Conservation (phyloP, 495 filamentous ascomycete species). For the Neurospora discreta region DNA sequence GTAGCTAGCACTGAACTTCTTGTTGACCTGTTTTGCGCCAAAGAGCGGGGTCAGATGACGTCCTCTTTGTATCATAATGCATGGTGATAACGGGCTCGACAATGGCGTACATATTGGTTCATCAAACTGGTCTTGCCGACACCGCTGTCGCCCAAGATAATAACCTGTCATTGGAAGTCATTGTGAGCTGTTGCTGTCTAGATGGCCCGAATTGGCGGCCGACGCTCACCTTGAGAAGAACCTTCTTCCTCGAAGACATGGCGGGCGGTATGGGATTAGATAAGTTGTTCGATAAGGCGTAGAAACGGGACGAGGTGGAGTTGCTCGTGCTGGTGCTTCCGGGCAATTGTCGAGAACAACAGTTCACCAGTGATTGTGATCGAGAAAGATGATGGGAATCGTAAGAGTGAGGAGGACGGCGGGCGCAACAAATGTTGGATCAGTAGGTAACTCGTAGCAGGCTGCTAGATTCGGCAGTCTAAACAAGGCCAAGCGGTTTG, state of each 20-base stretch:
- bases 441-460: neutral
- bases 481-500: conserved; percentile 2
- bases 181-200: neutral
- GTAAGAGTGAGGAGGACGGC: neutral
- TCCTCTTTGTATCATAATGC: neutral
- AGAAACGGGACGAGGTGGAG: neutral
- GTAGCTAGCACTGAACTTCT: conserved; percentile 99
- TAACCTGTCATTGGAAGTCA: conserved; percentile 51
- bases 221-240: conserved; percentile 74
- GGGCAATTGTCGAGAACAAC: neutral
- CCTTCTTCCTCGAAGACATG: conserved; percentile 96
- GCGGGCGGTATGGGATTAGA: conserved; percentile 9
- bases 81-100: neutral
- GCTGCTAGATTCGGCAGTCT: neutral
- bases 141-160: conserved; percentile 95
- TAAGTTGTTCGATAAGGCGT: conserved; percentile 5
- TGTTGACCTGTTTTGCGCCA: conserved; percentile 69
- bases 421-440: conserved; percentile 1
- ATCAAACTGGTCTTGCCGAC: conserved; percentile 99
- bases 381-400: neutral
- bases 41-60: conserved; percentile 1
- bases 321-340: neutral
- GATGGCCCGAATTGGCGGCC: neutral
- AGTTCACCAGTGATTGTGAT: neutral
- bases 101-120: conserved; percentile 95